These are phyloP conservation scores for Lentinula boryana DNA, from an alignment of 768 basidiomycete species.

Conservation along the genomic window DNA sequence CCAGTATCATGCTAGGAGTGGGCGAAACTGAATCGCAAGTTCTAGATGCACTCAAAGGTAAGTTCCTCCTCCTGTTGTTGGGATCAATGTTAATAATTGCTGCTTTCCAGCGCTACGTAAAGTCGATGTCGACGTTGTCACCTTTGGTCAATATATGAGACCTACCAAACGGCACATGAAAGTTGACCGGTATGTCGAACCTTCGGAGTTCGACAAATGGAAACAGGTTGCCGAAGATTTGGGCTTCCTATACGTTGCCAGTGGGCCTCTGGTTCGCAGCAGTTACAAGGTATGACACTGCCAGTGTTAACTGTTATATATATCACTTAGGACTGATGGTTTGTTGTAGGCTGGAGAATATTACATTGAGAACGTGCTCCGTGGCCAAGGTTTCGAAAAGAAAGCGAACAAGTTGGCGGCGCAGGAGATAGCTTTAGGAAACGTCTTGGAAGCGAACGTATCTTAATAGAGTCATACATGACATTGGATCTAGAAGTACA, in stretches of 20 bases:
- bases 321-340: slow-evolving; percentile 1
- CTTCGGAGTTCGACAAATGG: slow-evolving; percentile 90
- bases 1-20: slow-evolving; percentile 97
- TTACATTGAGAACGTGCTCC: slow-evolving; percentile 88
- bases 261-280: slow-evolving; percentile 91
- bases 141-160: slow-evolving; percentile 99
- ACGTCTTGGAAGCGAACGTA: neutral
- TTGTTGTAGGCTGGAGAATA: slow-evolving; percentile 82
- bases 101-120: slow-evolving; percentile 70
- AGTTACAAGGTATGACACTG: slow-evolving; percentile 80
- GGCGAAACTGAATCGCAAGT: slow-evolving; percentile 87
- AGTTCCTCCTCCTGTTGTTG: slow-evolving; percentile 13
- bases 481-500: neutral
- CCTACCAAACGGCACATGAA: slow-evolving; percentile 99
- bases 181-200: slow-evolving; percentile 93
- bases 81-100: neutral
- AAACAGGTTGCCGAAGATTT: slow-evolving; percentile 84
- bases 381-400: slow-evolving; percentile 46
- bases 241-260: slow-evolving; percentile 97
- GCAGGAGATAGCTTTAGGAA: neutral
- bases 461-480: neutral
- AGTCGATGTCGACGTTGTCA: slow-evolving; percentile 91
- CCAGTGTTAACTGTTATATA: neutral
- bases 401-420: slow-evolving; percentile 15
- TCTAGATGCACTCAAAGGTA: slow-evolving; percentile 76